Evolutionary conservation across 495 filamentous ascomycete species (phyloP), one percentile per base, ranked within the genome.

Genomic region (Bacidia rubella): DNA sequence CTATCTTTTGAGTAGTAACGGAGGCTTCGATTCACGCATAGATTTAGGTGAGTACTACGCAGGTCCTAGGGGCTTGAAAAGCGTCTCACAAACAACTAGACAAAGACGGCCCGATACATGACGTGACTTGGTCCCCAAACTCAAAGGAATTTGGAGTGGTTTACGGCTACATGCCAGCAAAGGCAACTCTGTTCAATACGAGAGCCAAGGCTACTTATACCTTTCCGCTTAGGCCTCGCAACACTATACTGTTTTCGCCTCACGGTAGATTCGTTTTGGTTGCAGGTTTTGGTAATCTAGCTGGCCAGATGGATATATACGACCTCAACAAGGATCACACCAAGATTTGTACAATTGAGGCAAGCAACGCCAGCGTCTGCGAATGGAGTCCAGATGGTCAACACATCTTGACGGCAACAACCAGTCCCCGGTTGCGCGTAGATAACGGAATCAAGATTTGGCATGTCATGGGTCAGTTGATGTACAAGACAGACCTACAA

Each of bases 31-130:
- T 65, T 92, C 90, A 49, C 77, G 92, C 47, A 80, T 98, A 59
- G 77, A 87, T 48, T 75, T 97, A 24, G 81, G 81, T 84, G 74
- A 29, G 67, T 63, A 15, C 24, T 26, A 3, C 47, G 19, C 23
- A 27, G 3, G 15, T 43, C 27, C 39, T 22, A 17, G 0, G 15
- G 22, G 27, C n/a, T n/a, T n/a, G n/a, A n/a, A n/a, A n/a, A n/a
- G n/a, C 44, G 17, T 57, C 48, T 32, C 21, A 20, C 21, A 7
- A 40, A 47, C n/a, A 47, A 22, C 20, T 54, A 82, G 92, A 98
- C 74, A 97, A 96, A 69, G 90, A 97, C 63, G 92, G 92, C 1
- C 92, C 92, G 17, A 97, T 98, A 57, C 90, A 98, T 67, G 92
- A 98, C 62, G 92, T 98, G 38, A 76, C 84, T n/a, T 98, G 92